A percentile compares a stretch with the other conserved stretches of the same genome.
phyloP scores from a whole-genome alignment of 2,329 filamentous ascomycete species.

The Neoscytalidium dimidiatum region DNA sequence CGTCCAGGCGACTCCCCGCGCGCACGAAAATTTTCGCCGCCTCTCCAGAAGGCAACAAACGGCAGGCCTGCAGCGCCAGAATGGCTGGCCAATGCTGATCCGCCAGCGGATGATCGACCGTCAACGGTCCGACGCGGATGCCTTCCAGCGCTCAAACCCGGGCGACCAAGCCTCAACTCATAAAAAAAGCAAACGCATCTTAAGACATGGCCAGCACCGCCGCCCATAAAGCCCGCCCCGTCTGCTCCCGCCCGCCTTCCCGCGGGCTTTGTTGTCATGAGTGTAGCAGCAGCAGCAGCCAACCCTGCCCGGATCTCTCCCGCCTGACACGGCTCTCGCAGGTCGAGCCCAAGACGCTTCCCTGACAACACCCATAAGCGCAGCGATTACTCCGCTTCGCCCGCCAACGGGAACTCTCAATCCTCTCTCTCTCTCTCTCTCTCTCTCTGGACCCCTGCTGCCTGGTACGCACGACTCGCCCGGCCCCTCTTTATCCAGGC shows the following conservation, averaged over 20 bases:
- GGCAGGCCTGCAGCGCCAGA: neutral
- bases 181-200: conserved; percentile 10
- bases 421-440: too few relatives aligned
- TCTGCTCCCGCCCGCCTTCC: conserved; percentile 4
- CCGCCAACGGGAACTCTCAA: conserved; percentile 7
- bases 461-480: conserved; percentile 12
- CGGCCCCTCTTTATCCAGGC: neutral
- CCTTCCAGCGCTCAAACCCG: conserved; percentile 8
- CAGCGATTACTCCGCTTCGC: conserved; percentile 6
- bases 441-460: conserved; percentile 1
- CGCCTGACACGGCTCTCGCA: conserved; percentile 15
- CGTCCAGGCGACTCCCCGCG: neutral
- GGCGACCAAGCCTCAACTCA: conserved; percentile 1
- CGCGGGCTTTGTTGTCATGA: conserved; percentile 13
- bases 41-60: neutral
- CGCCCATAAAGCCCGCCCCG: conserved; percentile 7
- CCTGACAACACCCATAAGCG: conserved; percentile 11
- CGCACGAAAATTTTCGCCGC: neutral
- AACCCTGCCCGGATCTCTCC: conserved; percentile 9
- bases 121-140: conserved; percentile 17
- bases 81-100: conserved; percentile 13
- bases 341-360: conserved; percentile 14
- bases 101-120: conserved; percentile 17
- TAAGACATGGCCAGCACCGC: conserved; percentile 7
- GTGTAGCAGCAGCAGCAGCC: neutral